Evolutionary conservation across 257 asterid genomes (phyloP), one percentile per base, ranked within the genome.

Genomic region (Lycium ferocissimum): DNA sequence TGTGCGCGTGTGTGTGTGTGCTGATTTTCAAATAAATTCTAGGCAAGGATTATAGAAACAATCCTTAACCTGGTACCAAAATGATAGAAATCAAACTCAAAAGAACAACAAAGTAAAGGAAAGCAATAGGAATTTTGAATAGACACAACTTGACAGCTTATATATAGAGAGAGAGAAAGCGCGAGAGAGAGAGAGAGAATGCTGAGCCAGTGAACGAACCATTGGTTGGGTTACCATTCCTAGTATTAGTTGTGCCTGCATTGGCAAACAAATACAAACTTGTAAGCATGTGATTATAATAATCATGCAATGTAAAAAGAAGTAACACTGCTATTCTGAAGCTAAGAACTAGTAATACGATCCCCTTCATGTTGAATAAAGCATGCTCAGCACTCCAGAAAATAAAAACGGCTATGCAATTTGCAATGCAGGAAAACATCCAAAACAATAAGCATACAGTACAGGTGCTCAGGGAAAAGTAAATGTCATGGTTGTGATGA

Each of bases 191-290:
- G 33, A 26, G 33, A 26, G 33, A 26, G 57, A 20, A n/a, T 33
- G 38, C 6, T 9, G 85, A 73, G 61, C 6, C 70, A 89, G 76
- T 53, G 82, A 80, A 91, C 97, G 49, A 86, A 96, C 99, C 99
- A 96, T 92, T 90, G 92, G 95, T 22, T 92, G 93, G n/a, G 99
- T 72, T 43, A 92, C 97, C 91, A 93, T 84, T 85, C 97, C 98
- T 43, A 94, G 93, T 94, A 96, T 92, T 89, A 94, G 88, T 83
- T 92, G 89, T 76, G 92, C 97, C 99, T 96, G 93, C 90, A 84
- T 88, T 79, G 61, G 75, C 66, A 85, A 65, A 71, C 86, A 88
- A 70, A 83, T 15, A 81, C 59, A 81, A 87, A 79, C 72, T 79
- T 40, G 81, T 66, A 78, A 33, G 65, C 5, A 1, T 78, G 49